Evolutionary conservation across 768 basidiomycete species (phyloP).

Genomic region (Lentinula edodes): DNA sequence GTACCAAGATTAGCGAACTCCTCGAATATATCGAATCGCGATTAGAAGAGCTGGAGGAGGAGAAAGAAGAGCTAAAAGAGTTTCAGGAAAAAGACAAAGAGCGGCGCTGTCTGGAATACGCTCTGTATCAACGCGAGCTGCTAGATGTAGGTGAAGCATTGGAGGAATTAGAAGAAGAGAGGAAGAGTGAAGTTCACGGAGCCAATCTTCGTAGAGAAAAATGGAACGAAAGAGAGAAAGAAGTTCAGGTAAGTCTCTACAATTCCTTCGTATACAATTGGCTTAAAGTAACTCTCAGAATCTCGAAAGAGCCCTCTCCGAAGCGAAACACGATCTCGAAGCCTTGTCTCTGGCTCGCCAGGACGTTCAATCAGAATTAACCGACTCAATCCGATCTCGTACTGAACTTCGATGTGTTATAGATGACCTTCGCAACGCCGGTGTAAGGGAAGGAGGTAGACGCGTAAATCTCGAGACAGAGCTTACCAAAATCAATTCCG

Average conservation of each 20-base stretch:
- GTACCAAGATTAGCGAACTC: slow-evolving; percentile 85
- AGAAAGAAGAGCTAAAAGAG: slow-evolving; percentile 96
- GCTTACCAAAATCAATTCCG: slow-evolving; percentile 50
- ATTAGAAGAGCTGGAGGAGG: slow-evolving; percentile 88
- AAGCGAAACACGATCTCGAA: slow-evolving; percentile 65
- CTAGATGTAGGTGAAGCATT: slow-evolving; percentile 83
- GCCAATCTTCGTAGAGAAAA: slow-evolving; percentile 80
- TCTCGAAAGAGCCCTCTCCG: slow-evolving; percentile 67
- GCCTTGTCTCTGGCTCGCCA: slow-evolving; percentile 63
- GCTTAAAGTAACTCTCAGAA: slow-evolving; percentile 34
- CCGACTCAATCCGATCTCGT: slow-evolving; percentile 76
- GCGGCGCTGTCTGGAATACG: slow-evolving; percentile 90
- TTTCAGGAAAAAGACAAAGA: slow-evolving; percentile 96
- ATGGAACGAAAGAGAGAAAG: slow-evolving; percentile 78
- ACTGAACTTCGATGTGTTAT: slow-evolving; percentile 86
- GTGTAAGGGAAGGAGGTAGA: slow-evolving; percentile 57
- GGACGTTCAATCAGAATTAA: slow-evolving; percentile 78
- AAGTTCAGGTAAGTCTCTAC: slow-evolving; percentile 60
- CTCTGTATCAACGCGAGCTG: slow-evolving; percentile 85
- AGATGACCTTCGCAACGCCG: slow-evolving; percentile 66
- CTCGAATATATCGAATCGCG: slow-evolving; percentile 89
- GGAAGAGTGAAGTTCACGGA: slow-evolving; percentile 75
- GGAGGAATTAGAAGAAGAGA: slow-evolving; percentile 81
- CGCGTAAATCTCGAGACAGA: slow-evolving; percentile 62
- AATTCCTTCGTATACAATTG: background rate